Base-by-base conservation (phyloP, 306 rosid genomes). In the Macrotyloma uniflorum region DNA sequence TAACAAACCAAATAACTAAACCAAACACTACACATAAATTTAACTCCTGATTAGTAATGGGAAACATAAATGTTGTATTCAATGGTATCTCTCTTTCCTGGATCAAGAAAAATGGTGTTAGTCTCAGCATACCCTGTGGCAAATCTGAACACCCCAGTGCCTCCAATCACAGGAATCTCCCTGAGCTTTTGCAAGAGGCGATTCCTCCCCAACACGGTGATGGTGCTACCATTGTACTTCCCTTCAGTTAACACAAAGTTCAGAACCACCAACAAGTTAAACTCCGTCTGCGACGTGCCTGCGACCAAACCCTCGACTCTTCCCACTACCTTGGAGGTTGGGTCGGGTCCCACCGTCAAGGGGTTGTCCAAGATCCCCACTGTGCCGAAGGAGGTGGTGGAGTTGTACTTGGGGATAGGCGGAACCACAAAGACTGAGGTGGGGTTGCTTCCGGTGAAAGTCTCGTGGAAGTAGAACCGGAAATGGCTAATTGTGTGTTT, bases 181-280 rank as follows among this genome's bases (percentile, higher is more conserved):
- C 66, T 59, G 4, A 59, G 10, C 4, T 13, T 57, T 5, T 22
- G 64, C 0, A 4, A 3, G 58, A 59, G 1, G n/a, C 66, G 40
- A 40, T 59, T 59, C 20, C 66, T 26, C 12, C 66, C 66, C 66
- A 59, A 28, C 19, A 89, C 26, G 0, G 88, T 83, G 33, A 89
- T 47, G 9, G 82, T 83, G 75, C 97, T 91, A 0, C 94, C 97
- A 19, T 88, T 91, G 40, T 93, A 91, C 22, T 88, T 91, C 5
- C 94, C 97, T 47, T 88, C 80, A 0, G 67, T 3, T 7, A 91
- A 88, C 1, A 43, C 87, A 6, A 93, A 93, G 36, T 86, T 93
- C 91, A 87, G 78, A 5, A 85, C 86, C 91, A 88, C 84, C 42
- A 89, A 45, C 0, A 89, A 19, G n/a, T 62, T 78, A 1, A 80